phyloP scores from a whole-genome alignment of 129 eudicot species.

The Flaveria sonorensis region DNA sequence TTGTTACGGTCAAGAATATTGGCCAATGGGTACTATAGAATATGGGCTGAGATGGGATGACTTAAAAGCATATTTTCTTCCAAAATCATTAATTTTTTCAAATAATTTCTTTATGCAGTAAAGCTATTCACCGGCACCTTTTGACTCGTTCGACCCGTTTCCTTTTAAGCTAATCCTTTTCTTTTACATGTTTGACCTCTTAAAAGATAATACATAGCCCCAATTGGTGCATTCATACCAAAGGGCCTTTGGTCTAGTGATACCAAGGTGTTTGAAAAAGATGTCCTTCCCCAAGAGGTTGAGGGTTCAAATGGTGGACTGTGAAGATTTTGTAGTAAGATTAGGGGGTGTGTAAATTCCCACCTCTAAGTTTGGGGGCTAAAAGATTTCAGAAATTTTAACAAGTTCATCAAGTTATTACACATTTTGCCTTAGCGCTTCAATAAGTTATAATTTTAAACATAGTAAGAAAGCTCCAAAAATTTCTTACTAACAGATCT shows the following conservation, averaged over 20 bases:
- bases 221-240: not conserved
- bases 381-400: no score
- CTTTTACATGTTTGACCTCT: conserved; percentile 2
- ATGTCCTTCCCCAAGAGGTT: no score
- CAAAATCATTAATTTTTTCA: not conserved
- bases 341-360: no score
- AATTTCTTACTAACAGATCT: not conserved
- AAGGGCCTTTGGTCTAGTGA: no score
- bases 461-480: not conserved
- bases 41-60: not conserved
- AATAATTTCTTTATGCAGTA: not conserved
- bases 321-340: no score
- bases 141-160: not conserved
- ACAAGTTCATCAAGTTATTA: not conserved
- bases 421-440: not conserved
- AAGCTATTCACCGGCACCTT: no score
- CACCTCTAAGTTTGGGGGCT: no score
- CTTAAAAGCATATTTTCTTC: not conserved
- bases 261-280: no score
- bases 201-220: not conserved
- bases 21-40: not conserved
- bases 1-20: not conserved
- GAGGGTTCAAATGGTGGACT: no score
- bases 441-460: not conserved
- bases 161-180: not conserved